Evolutionary conservation across 345 rosid species (phyloP).

Genomic region (Euphorbia lathyris): DNA sequence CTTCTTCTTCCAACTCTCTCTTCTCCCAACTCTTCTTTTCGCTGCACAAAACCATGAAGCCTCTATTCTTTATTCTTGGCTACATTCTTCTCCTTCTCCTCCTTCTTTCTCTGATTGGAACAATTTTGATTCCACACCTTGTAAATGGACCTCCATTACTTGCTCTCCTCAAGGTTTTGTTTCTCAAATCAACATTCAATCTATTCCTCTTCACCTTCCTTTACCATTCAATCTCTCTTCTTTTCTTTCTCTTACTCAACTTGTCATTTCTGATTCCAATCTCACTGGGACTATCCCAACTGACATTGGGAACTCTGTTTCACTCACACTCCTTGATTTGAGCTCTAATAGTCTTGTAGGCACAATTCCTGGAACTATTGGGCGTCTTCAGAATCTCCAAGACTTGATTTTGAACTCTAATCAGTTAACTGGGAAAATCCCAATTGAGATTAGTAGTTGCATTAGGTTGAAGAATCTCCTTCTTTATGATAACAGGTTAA

Average conservation of each 20-base stretch:
- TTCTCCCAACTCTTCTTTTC: conserved; percentile 17
- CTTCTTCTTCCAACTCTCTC: conserved; percentile 29
- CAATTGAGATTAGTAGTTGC: conserved; percentile 55
- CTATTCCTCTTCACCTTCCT: conserved; percentile 55
- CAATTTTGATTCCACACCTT: conserved; percentile 53
- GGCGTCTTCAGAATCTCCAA: conserved; percentile 50
- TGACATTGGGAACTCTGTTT: conserved; percentile 45
- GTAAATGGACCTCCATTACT: conserved; percentile 76
- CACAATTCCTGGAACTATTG: conserved; percentile 55
- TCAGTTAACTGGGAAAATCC: conserved; percentile 76
- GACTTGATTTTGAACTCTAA: conserved; percentile 68
- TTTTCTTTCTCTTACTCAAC: conserved; percentile 44
- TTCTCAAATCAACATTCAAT: conserved; percentile 57
- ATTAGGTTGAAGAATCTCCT: conserved; percentile 41
- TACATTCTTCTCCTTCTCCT: conserved; percentile 44
- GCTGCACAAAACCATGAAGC: conserved; percentile 51
- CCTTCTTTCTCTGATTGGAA: conserved; percentile 62
- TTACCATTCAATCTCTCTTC: conserved; percentile 54
- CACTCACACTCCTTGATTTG: conserved; percentile 49
- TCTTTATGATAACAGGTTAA: conserved; percentile 65
- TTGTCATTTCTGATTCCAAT: conserved; percentile 65
- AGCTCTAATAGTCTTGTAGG: conserved; percentile 67
- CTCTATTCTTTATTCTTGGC: conserved; percentile 63
- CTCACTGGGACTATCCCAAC: conserved; percentile 64
- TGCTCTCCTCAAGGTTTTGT: conserved; percentile 67